These are phyloP conservation scores for Acrocalymma vagum DNA, from an alignment of 2,329 filamentous ascomycete species.

Conservation along the genomic window DNA sequence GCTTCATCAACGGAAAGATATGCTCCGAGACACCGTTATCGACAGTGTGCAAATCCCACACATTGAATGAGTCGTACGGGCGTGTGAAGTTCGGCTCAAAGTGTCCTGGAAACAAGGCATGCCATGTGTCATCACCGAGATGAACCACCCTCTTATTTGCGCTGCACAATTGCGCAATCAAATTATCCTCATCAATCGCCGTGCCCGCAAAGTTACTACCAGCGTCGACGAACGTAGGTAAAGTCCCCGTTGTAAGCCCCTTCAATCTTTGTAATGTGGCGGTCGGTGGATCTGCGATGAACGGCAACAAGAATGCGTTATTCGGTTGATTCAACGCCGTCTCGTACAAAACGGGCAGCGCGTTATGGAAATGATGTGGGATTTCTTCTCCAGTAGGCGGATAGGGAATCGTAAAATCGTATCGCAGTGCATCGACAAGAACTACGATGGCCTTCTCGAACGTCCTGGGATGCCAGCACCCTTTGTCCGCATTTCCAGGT, in stretches of 20 bases:
- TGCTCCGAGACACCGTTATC: constrained; percentile 95
- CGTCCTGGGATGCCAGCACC: constrained; percentile 95
- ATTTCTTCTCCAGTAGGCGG: constrained; percentile 60
- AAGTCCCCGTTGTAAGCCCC: constrained; percentile 90
- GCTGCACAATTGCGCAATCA: constrained; percentile 70
- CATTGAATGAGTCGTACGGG: constrained; percentile 96
- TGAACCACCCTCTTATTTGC: constrained; percentile 84
- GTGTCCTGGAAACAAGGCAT: constrained; percentile 89
- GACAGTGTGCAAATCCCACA: constrained; percentile 96
- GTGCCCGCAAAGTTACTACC: constrained; percentile 96
- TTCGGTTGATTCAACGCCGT: constrained; percentile 76
- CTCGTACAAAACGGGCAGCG: constrained; percentile 86
- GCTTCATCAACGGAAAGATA: constrained; percentile 81
- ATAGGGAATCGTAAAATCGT: constrained; percentile 93
- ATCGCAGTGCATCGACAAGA: constrained; percentile 90
- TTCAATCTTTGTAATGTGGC: constrained; percentile 92
- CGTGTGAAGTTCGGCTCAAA: constrained; percentile 87
- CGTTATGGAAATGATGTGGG: constrained; percentile 80
- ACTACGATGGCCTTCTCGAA: constrained; percentile 93
- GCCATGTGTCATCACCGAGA: constrained; percentile 98
- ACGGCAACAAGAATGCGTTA: constrained; percentile 89
- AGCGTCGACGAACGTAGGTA: constrained; percentile 93
- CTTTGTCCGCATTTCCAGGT: constrained; percentile 60
- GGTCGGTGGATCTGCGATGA: constrained; percentile 96
- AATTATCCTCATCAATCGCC: constrained; percentile 91